A percentile compares a stretch with the other conserved stretches of the same genome.
phyloP scores from a whole-genome alignment of 164 flowering plant genomes.

The Malania oleifera region DNA sequence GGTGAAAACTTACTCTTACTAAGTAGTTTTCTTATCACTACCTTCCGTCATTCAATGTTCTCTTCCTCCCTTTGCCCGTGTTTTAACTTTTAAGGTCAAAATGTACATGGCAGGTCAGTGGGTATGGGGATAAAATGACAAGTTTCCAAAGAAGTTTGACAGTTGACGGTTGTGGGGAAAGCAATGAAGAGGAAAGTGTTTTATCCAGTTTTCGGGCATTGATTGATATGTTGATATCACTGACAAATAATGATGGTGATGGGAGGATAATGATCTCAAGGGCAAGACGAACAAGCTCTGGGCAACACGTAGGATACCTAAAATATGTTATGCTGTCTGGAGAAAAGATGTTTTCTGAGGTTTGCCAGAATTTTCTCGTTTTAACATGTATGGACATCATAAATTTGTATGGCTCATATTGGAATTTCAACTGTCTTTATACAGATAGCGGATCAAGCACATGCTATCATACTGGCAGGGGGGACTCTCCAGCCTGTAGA shows the following conservation, averaged over 20 bases:
- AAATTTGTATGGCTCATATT: neutral
- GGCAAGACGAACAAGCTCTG: slow-evolving; percentile 22
- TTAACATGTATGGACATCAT: slow-evolving; percentile 2
- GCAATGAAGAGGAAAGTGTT: slow-evolving; percentile 42
- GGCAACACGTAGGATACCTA: slow-evolving; percentile 49
- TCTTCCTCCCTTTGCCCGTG: neutral
- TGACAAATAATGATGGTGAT: slow-evolving; percentile 76
- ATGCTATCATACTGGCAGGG: slow-evolving; percentile 88
- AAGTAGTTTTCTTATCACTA: neutral
- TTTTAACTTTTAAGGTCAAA: neutral
- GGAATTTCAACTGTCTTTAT: slow-evolving; percentile 7
- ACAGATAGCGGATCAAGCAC: slow-evolving; percentile 79
- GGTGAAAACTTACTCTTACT: slow-evolving; percentile 37
- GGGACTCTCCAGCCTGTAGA: slow-evolving; percentile 96
- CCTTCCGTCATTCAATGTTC: neutral
- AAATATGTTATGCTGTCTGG: slow-evolving; percentile 98
- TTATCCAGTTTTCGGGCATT: slow-evolving; percentile 74
- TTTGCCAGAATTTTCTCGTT: slow-evolving; percentile 19
- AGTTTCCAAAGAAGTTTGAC: slow-evolving; percentile 23
- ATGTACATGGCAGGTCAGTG: slow-evolving; percentile 54
- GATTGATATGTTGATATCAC: slow-evolving; percentile 50
- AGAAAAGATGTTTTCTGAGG: slow-evolving; percentile 90
- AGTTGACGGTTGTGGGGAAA: slow-evolving; percentile 21
- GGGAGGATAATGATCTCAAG: slow-evolving; percentile 83
- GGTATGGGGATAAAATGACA: slow-evolving; percentile 63